Evolutionary conservation across 352 stramenopile genomes (phyloP).

Genomic region (Phytopythium vexans): DNA sequence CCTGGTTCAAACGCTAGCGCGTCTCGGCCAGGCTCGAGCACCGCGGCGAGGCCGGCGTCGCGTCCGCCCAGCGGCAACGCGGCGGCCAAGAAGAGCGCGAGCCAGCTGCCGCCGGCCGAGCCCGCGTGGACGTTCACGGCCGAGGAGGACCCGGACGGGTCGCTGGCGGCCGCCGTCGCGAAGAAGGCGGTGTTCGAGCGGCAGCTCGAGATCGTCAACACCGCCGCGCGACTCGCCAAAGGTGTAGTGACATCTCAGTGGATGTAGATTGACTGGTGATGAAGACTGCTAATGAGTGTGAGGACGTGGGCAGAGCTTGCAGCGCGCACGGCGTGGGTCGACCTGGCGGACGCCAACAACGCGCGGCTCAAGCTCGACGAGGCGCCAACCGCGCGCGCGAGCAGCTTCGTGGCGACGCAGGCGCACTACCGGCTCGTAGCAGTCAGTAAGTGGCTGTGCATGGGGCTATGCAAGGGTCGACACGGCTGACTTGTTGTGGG

Average conservation of each 20-base stretch:
- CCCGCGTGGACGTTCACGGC: not conserved
- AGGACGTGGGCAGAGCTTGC: constrained; percentile 33
- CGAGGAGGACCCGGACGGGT: constrained; percentile 18
- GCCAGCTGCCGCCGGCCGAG: constrained; percentile 2
- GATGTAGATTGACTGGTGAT: not conserved
- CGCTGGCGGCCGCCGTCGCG: constrained; percentile 15
- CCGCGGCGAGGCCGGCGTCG: constrained; percentile 2
- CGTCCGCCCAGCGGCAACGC: constrained; percentile 15
- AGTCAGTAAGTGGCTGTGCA: constrained; percentile 36
- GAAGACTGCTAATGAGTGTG: not conserved
- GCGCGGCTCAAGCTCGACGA: constrained; percentile 46
- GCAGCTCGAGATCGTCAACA: constrained; percentile 48
- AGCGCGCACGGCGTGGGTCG: constrained; percentile 32
- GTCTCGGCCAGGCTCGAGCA: constrained; percentile 6
- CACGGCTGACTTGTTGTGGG: constrained; percentile 1
- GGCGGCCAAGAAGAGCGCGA: constrained; percentile 9
- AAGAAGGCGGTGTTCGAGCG: constrained; percentile 41
- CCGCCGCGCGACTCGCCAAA: constrained; percentile 47
- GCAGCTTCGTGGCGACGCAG: constrained; percentile 36
- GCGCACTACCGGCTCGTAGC: constrained; percentile 46
- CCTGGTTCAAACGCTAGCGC: constrained; percentile 5
- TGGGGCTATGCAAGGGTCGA: not conserved
- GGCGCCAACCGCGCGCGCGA: constrained; percentile 28
- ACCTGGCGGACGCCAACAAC: constrained; percentile 47
- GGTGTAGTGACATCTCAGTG: constrained; percentile 16